Evolutionary conservation across 495 filamentous ascomycete species (phyloP), one percentile per base, ranked within the genome.

Genomic region (Haplographium delicatum): DNA sequence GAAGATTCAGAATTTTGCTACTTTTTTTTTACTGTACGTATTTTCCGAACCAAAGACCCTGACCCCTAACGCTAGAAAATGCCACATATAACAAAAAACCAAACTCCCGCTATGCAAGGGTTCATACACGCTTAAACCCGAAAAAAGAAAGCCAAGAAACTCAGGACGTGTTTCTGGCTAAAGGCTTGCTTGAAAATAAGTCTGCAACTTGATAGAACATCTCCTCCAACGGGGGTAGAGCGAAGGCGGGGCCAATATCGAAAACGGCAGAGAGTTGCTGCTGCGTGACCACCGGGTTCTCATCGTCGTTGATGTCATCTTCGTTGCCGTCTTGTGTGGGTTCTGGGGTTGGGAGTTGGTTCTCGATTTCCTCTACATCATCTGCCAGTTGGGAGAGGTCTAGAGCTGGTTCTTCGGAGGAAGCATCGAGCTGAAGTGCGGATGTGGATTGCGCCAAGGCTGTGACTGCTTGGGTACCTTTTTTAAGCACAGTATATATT

Each of bases 201-300:
- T 68, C 73, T 1, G 81, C 81, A 15, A 96, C 84, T 47, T 82
- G 79, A 54, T 83, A 78, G 62, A 95, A 94, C 59, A 94, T 70
- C 44, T 89, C 82, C 44, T 79, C 77, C 34, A 93, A 80, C 31
- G 87, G 80, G 23, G 88, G 87, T 67, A 93, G 73, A 8, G 85
- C 83, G 66, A 83, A 88, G 5, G 86, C 75, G 20, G 86, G 83
- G 1, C 78, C 82, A 26, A 76, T 74, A 47, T 89, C 82, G 63
- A 95, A 93, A 7, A 94, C 74, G 51, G 79, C 73, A 10, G 84
- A 75, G 41, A 96, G 67, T 51, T 79, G 79, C 58, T 88, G 82
- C 33, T 73, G 72, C 24, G 81, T 68, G 19, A 86, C 74, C 19
- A 84, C 73, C 2, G 72, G 75, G 9, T 69, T 62, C 25, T 74